A percentile compares a stretch with the other conserved stretches of the same genome.
These are phyloP conservation scores for Alternaria arbusti DNA, from an alignment of 2,329 filamentous ascomycete genomes.

Conservation along the genomic window DNA sequence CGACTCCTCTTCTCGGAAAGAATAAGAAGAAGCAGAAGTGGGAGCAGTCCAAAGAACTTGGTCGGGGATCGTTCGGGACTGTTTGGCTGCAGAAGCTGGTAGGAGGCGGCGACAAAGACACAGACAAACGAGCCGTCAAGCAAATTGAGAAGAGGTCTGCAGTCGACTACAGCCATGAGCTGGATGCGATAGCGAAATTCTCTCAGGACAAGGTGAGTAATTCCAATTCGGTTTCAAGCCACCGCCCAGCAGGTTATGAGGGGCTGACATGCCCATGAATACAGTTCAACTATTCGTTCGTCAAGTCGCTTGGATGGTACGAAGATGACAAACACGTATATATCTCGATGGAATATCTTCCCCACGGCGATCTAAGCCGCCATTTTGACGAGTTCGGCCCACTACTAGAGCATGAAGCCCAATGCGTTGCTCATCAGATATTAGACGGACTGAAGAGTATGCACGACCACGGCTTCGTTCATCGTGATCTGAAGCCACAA, in stretches of 20 bases:
- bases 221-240: too few relatives aligned
- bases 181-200: background rate
- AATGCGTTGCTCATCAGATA: accelerated
- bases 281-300: background rate
- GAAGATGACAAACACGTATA: background rate
- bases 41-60: too few relatives aligned
- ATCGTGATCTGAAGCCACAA: background rate
- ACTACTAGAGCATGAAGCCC: background rate
- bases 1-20: too few relatives aligned
- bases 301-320: background rate
- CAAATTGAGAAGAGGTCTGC: too few relatives aligned
- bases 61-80: too few relatives aligned
- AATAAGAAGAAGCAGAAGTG: too few relatives aligned
- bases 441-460: background rate
- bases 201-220: background rate
- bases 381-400: background rate
- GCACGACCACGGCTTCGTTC: accelerated
- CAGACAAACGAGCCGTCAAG: too few relatives aligned
- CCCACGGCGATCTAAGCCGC: background rate
- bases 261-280: too few relatives aligned
- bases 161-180: too few relatives aligned
- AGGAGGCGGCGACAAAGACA: too few relatives aligned
- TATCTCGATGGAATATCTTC: background rate
- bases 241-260: accelerated
- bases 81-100: too few relatives aligned